Evolutionary conservation across 83 land plant species (phyloP).

Genomic region (Larix sibirica): DNA sequence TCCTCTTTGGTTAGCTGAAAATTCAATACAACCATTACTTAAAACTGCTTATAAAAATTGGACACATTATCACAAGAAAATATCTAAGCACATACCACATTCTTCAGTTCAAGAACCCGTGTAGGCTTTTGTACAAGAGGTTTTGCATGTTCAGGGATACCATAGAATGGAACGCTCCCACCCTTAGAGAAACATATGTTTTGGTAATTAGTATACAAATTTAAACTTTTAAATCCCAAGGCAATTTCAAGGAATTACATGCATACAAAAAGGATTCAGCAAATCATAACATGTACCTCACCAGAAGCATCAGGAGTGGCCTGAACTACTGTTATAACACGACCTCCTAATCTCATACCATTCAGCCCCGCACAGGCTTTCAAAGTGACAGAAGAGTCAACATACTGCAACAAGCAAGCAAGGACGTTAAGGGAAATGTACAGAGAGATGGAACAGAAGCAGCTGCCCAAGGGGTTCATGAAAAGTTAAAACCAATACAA

Average conservation of each 20-base stretch:
- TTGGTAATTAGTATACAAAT: background rate
- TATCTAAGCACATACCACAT: slow-evolving; percentile 60
- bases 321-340: slow-evolving; percentile 69
- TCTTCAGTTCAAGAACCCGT: slow-evolving; percentile 64
- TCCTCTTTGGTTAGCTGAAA: slow-evolving; percentile 62
- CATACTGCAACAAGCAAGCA: slow-evolving; percentile 55
- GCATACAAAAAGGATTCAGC: background rate
- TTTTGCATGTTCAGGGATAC: slow-evolving; percentile 77
- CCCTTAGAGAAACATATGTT: slow-evolving; percentile 27
- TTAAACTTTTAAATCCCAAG: background rate
- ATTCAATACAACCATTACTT: background rate
- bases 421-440: background rate
- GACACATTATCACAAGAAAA: background rate
- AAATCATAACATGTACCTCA: slow-evolving; percentile 30
- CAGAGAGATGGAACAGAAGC: background rate
- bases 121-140: slow-evolving; percentile 74
- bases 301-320: slow-evolving; percentile 56
- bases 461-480: background rate
- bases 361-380: slow-evolving; percentile 95
- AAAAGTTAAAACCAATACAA: background rate
- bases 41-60: background rate
- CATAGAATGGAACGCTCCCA: slow-evolving; percentile 56
- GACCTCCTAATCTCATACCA: slow-evolving; percentile 87
- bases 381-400: slow-evolving; percentile 72
- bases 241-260: background rate